These are phyloP conservation scores for Exophiala dermatitidis DNA, from an alignment of 2,329 filamentous ascomycete genomes.

Conservation along the genomic window DNA sequence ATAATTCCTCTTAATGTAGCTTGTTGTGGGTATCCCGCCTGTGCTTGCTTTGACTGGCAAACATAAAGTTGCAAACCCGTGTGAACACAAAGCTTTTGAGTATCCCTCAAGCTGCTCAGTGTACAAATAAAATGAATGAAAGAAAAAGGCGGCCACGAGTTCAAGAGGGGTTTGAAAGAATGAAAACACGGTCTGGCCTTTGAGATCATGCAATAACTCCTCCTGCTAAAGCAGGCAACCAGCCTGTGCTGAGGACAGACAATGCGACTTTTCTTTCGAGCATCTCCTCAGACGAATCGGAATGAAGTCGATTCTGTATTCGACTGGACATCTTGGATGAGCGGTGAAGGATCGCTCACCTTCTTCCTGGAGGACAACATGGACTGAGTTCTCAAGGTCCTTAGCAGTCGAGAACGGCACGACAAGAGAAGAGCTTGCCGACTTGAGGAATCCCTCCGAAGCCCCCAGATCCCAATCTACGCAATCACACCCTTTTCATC, in stretches of 20 bases:
- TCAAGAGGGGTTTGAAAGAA: neutral
- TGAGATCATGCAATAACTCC: conserved; percentile 6
- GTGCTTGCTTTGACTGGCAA: conserved; percentile 15
- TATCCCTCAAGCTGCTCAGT: neutral
- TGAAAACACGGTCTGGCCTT: conserved; percentile 2
- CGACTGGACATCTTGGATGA: conserved; percentile 8
- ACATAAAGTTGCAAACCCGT: conserved; percentile 9
- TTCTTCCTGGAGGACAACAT: neutral
- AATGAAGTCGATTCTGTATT: conserved; percentile 5
- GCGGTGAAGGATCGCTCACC: conserved; percentile 16
- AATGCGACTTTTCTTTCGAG: conserved; percentile 8
- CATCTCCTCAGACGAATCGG: conserved; percentile 14
- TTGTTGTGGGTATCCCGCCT: neutral
- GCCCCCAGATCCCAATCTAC: too few relatives aligned
- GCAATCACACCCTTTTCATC: too few relatives aligned
- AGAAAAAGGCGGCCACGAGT: neutral
- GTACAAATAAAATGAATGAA: neutral
- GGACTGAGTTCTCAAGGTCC: too few relatives aligned
- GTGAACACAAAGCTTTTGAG: conserved; percentile 7
- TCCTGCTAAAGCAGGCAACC: conserved; percentile 14
- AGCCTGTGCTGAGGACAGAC: conserved; percentile 12
- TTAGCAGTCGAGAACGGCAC: too few relatives aligned
- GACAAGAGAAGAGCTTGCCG: too few relatives aligned
- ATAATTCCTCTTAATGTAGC: neutral
- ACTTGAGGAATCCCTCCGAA: too few relatives aligned